Base-by-base conservation (phyloP, 306 rosid genomes). In the Sicyos baderoa region DNA sequence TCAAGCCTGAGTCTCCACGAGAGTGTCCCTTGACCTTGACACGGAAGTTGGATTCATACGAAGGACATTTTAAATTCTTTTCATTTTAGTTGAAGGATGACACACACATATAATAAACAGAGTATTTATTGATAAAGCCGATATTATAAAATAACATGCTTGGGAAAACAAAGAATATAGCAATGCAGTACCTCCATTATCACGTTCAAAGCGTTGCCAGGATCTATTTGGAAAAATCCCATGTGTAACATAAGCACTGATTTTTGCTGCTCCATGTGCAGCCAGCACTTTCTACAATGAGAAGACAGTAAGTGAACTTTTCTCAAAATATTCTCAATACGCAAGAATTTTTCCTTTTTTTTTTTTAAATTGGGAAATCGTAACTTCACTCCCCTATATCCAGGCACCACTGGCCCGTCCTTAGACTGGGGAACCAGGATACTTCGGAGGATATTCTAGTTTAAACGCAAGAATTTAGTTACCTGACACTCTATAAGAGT, bases 401-500 rank as follows among this genome's bases (percentile, higher is more conserved):
- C n/a, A n/a, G n/a, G n/a, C n/a, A n/a, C n/a, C n/a, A n/a, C n/a
- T n/a, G n/a, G n/a, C n/a, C n/a, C n/a, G n/a, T n/a, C n/a, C n/a
- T n/a, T n/a, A n/a, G n/a, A n/a, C n/a, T n/a, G n/a, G n/a, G n/a
- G n/a, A n/a, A n/a, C n/a, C n/a, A n/a, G n/a, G n/a, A n/a, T n/a
- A n/a, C n/a, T n/a, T n/a, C n/a, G n/a, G n/a, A n/a, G n/a, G n/a
- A n/a, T n/a, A n/a, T n/a, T n/a, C n/a, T n/a, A n/a, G n/a, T n/a
- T n/a, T n/a, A n/a, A n/a, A 57, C 8, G 16, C 21, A 45, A 72
- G 58, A 44, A 73, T 25, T 68, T 70, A 45, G 69, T 66, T 87
- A 93, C 99, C 97, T 93, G 99, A 64, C 99, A 93, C 81, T 93
- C 99, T 49, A 86, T 81, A 66, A 93, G 85, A 71, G 99, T 93